phyloP scores from a whole-genome alignment of 169 alveolate genomes.

The Condylostoma magnum region DNA sequence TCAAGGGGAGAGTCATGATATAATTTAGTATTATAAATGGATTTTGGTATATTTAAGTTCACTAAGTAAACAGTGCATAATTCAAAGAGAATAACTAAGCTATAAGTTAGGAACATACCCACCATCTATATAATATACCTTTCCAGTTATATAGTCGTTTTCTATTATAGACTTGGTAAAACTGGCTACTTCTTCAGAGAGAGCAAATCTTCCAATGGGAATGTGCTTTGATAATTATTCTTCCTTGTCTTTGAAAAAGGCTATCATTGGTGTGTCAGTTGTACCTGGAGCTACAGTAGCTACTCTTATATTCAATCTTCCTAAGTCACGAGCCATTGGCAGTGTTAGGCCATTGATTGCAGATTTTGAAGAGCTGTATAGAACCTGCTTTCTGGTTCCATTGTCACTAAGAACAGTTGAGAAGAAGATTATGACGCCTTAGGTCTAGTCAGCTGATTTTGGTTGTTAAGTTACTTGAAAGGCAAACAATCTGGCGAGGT shows the following conservation, averaged over 20 bases:
- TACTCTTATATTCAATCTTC: conserved; percentile 71
- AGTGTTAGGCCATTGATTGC: conserved; percentile 62
- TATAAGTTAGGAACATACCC: no score
- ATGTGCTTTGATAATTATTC: conserved; percentile 45
- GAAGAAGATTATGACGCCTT: conserved; percentile 72
- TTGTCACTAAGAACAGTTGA: conserved; percentile 75
- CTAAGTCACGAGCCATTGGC: conserved; percentile 84
- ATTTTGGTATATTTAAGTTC: no score
- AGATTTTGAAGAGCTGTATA: conserved; percentile 73
- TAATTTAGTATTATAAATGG: no score
- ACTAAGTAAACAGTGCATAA: no score
- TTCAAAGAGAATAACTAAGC: no score
- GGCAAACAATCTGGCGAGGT: conserved; percentile 61
- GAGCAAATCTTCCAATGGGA: conserved; percentile 67
- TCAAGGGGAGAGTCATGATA: no score
- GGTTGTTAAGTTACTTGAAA: conserved; percentile 41
- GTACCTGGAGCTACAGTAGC: conserved; percentile 77
- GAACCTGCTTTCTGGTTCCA: conserved; percentile 71
- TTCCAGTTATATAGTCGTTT: conserved; percentile 69
- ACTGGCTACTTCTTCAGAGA: conserved; percentile 72
- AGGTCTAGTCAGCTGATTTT: conserved; percentile 11
- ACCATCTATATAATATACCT: conserved; percentile 68
- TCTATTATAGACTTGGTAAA: conserved; percentile 47
- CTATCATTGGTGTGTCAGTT: conserved; percentile 65
- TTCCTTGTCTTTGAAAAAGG: conserved; percentile 34